Conservation (phyloP, 1,284 basidiomycete species). For the Exobasidium cylindrosporum region DNA sequence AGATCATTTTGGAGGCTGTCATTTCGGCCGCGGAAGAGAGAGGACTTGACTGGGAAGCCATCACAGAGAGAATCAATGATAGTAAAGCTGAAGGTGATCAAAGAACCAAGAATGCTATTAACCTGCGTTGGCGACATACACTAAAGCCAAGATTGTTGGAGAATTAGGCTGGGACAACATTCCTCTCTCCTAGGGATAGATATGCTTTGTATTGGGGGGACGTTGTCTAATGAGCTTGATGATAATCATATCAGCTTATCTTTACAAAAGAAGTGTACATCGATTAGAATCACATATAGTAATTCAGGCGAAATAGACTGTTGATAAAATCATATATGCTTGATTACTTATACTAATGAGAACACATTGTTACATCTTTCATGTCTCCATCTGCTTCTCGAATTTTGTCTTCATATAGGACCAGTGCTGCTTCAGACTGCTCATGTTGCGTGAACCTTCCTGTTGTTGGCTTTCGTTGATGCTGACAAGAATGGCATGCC, state of each 20-base stretch:
- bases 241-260: too few relatives aligned
- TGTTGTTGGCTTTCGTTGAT: not conserved
- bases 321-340: too few relatives aligned
- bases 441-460: not conserved
- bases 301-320: too few relatives aligned
- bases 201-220: too few relatives aligned
- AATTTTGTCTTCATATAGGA: not conserved
- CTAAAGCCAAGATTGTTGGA: not conserved
- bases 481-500: not conserved
- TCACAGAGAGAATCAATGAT: not conserved
- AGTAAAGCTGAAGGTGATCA: not conserved
- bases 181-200: too few relatives aligned
- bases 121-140: not conserved
- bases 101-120: not conserved
- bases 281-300: too few relatives aligned
- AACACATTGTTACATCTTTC: too few relatives aligned
- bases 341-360: too few relatives aligned
- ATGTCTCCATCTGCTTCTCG: too few relatives aligned
- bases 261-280: too few relatives aligned
- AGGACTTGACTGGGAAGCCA: not conserved
- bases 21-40: not conserved
- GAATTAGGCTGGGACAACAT: too few relatives aligned
- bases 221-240: too few relatives aligned
- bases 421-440: not conserved
- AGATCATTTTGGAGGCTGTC: not conserved